Conservation (phyloP, 2,329 filamentous ascomycete species). For the Diplocarpon rosae region DNA sequence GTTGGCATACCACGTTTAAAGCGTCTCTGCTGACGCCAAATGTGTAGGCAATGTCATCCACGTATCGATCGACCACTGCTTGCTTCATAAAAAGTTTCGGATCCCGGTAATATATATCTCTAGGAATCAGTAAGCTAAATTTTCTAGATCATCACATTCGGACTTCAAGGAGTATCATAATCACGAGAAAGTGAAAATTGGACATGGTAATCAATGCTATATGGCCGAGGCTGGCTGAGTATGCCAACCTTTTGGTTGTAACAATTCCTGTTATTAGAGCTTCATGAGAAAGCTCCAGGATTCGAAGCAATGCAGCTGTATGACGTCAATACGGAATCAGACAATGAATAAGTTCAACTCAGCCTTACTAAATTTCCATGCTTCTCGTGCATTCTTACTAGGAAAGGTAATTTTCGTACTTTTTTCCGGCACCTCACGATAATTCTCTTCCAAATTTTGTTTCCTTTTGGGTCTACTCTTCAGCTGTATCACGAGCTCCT, state of each 20-base stretch:
- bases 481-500: conserved; percentile 38
- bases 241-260: conserved; percentile 48
- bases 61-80: conserved; percentile 54
- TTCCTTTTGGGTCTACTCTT: conserved; percentile 24
- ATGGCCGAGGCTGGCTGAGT: not conserved
- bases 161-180: too few species aligned
- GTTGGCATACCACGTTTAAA: conserved; percentile 54
- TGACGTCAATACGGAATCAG: conserved; percentile 3
- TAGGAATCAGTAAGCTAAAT: not conserved
- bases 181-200: too few species aligned
- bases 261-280: conserved; percentile 43
- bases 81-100: conserved; percentile 62
- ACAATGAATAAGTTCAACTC: too few species aligned
- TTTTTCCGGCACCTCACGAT: not conserved
- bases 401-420: conserved; percentile 32
- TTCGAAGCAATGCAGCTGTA: conserved; percentile 44
- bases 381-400: conserved; percentile 36
- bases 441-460: not conserved
- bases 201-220: not conserved
- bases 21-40: conserved; percentile 51
- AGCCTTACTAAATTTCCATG: conserved; percentile 40
- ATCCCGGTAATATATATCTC: conserved; percentile 72
- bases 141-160: too few species aligned
- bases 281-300: conserved; percentile 49
- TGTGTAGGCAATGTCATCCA: conserved; percentile 65